A percentile compares a stretch with the other conserved stretches of the same genome.
Evolutionary conservation across 176 grass and related monocot genomes (phyloP).

Genomic region (Dactylis glomerata): DNA sequence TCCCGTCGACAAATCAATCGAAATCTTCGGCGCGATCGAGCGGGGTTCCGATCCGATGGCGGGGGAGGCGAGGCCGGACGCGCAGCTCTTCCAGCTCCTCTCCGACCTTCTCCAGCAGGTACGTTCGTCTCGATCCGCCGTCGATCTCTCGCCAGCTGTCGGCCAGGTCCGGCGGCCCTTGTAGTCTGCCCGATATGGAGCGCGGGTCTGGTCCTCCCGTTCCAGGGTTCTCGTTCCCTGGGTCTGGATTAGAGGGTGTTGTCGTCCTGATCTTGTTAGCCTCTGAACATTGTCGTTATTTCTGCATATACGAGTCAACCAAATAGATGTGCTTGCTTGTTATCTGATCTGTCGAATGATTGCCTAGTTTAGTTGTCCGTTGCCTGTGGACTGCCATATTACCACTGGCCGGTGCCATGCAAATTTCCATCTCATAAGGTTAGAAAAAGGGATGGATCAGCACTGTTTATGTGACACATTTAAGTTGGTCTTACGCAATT

Average conservation of each 20-base stretch:
- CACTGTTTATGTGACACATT: not conserved
- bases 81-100: conserved; percentile 86
- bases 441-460: not conserved
- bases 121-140: not conserved
- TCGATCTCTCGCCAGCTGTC: not conserved
- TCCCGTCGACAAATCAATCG: not conserved
- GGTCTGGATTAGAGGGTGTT: not conserved
- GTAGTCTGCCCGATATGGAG: not conserved
- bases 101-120: conserved; percentile 81
- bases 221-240: not conserved
- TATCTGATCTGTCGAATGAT: not conserved
- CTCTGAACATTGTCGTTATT: not conserved
- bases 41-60: conserved; percentile 39
- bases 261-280: not conserved
- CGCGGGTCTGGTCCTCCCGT: no score
- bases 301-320: not conserved
- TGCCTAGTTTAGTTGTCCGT: no score
- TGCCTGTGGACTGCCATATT: not conserved
- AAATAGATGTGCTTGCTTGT: not conserved
- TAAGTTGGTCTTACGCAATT: not conserved
- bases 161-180: not conserved
- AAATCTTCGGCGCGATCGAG: not conserved
- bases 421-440: not conserved
- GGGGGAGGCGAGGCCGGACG: conserved; percentile 65
- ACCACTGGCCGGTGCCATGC: not conserved